Evolutionary conservation across 2,329 filamentous ascomycete genomes (phyloP), one percentile per base, ranked within the genome.

Genomic region (Cladosporium colombiae): DNA sequence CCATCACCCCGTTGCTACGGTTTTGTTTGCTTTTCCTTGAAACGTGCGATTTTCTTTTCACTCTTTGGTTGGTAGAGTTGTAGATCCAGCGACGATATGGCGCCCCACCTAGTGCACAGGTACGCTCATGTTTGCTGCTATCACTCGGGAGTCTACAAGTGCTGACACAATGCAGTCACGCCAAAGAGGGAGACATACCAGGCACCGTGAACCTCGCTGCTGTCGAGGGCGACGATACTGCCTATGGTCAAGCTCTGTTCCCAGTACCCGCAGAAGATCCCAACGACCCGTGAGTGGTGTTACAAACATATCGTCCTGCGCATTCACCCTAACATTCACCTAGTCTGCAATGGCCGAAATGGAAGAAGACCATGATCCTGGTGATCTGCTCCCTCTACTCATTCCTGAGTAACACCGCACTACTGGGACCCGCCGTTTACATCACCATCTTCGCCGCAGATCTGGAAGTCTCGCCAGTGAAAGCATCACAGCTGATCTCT

Each of bases 261-360:
- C 86, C 86, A 1, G 85, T 88, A 0, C 86, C 86, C 1, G 83
- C 85, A 1, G 82, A 86, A 64, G 85, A 88, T 69, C 86, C 86
- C 1, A 88, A 88, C 66, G 85, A 88, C 72, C 86, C 86, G 80
- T 82, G 75, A 57, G 70, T 65, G 10, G 16, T 2, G 35, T 10
- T 10, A 40, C 64, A 52, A 52, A 60, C 52, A 66, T 25, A 3
- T 14, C 50, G 16, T 23, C 37, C 61, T 64, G 52, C 10, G 5
- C n/a, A 7, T 46, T n/a, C 23, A 27, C 18, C 49, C 18, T 55
- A 13, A 55, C 18, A 65, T 44, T 18, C 7, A 29, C 3, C 13
- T 44, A 65, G 62, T 29, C 62, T 65, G 7, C 63, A 85, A 79
- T 88, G 86, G 86, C 73, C 83, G 1, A 78, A 75, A 31, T 80